These are phyloP conservation scores for Mycosphaerella sp. DNA, from an alignment of 2,329 filamentous ascomycete species.

Conservation along the genomic window DNA sequence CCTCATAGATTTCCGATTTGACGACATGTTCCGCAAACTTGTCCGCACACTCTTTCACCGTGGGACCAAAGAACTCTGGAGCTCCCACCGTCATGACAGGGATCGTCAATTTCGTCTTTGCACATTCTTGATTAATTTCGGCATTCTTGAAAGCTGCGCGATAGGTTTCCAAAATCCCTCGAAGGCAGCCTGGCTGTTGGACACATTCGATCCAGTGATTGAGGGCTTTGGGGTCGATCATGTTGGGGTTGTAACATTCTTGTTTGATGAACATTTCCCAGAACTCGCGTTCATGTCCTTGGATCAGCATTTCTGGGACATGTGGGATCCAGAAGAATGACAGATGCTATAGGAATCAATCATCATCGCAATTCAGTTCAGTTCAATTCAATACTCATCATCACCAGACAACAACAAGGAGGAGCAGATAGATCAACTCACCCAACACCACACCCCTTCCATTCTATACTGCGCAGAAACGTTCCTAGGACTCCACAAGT, in stretches of 20 bases:
- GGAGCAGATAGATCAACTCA: no score
- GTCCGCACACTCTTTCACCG: conserved; percentile 30
- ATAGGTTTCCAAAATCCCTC: conserved; percentile 35
- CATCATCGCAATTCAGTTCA: no score
- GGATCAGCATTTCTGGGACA: conserved; percentile 38
- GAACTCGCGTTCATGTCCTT: conserved; percentile 36
- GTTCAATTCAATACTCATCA: no score
- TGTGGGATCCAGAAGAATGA: conserved; percentile 36
- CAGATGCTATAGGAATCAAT: conserved; percentile 30
- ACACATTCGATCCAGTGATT: conserved; percentile 34
- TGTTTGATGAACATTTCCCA: conserved; percentile 40
- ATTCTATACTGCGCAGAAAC: conserved; percentile 31
- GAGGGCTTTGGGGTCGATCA: conserved; percentile 32
- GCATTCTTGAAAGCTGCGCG: conserved; percentile 33
- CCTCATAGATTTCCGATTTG: conserved; percentile 32
- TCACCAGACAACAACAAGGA: no score
- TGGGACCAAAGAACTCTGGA: conserved; percentile 34
- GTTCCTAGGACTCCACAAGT: conserved; percentile 32
- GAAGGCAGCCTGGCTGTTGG: conserved; percentile 31
- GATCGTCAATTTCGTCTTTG: conserved; percentile 29
- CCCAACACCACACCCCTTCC: conserved; percentile 36
- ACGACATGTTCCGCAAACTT: conserved; percentile 31
- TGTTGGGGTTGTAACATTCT: conserved; percentile 37
- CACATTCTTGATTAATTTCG: conserved; percentile 29
- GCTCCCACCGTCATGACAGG: conserved; percentile 35